Evolutionary conservation across 306 rosid genomes (phyloP).

Genomic region (Pyrus communis): DNA sequence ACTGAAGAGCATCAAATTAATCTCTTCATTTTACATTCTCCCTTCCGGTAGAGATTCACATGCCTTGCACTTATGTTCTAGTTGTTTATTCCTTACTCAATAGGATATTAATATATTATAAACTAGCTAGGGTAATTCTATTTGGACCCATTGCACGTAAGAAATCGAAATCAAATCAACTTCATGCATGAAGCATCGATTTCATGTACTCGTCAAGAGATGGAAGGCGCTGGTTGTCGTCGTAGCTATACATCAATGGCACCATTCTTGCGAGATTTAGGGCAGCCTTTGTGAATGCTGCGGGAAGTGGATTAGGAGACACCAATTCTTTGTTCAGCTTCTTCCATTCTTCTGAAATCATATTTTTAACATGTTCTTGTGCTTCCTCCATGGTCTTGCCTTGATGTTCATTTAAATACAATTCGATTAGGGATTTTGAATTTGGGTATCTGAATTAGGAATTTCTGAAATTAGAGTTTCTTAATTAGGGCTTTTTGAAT

Average conservation of each 20-base stretch:
- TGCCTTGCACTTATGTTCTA: too few species aligned
- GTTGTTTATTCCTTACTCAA: too few species aligned
- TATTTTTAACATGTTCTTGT: not conserved
- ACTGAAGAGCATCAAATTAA: too few species aligned
- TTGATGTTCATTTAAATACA: slow-evolving; percentile 14
- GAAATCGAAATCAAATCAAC: not conserved
- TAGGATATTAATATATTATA: too few species aligned
- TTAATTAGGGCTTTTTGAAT: too few species aligned
- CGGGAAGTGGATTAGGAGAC: slow-evolving; percentile 3
- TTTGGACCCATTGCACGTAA: too few species aligned
- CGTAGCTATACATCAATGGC: slow-evolving; percentile 47
- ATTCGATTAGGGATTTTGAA: too few species aligned
- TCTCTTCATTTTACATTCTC: too few species aligned
- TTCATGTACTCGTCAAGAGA: slow-evolving; percentile 23
- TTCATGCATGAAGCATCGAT: slow-evolving; percentile 17
- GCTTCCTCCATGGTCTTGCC: slow-evolving; percentile 13
- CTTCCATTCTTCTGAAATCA: slow-evolving; percentile 27
- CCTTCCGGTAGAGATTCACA: too few species aligned
- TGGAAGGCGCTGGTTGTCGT: slow-evolving; percentile 31
- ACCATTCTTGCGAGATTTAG: slow-evolving; percentile 53
- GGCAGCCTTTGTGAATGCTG: slow-evolving; percentile 16
- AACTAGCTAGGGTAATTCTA: too few species aligned
- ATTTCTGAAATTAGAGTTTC: too few species aligned
- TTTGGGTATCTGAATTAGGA: too few species aligned
- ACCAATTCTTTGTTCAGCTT: slow-evolving; percentile 22